Conservation (phyloP, 306 rosid genomes). For the Delonix regia region DNA sequence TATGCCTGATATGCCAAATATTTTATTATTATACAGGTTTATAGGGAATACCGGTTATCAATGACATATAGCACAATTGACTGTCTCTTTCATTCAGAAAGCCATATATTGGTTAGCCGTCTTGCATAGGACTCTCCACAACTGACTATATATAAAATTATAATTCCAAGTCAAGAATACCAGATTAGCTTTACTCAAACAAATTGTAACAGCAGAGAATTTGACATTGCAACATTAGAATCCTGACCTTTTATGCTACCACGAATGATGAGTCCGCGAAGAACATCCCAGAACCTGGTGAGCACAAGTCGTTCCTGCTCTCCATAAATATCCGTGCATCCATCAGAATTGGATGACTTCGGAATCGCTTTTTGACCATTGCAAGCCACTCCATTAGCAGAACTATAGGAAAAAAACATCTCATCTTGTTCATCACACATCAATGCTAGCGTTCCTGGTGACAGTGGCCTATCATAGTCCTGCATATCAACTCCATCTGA, state of each 20-base stretch:
- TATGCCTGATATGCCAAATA: too few relatives aligned
- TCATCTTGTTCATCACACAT: slow-evolving; percentile 77
- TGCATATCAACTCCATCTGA: slow-evolving; percentile 45
- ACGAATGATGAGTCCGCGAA: slow-evolving; percentile 55
- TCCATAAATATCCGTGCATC: slow-evolving; percentile 46
- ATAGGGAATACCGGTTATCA: too few relatives aligned
- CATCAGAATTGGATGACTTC: slow-evolving; percentile 48
- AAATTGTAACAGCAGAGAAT: slow-evolving; percentile 5
- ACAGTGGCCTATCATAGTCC: slow-evolving; percentile 51
- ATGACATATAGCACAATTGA: too few relatives aligned
- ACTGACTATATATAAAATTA: slow-evolving; percentile 27
- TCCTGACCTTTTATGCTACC: slow-evolving; percentile 69
- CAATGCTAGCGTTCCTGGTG: slow-evolving; percentile 76
- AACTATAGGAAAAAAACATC: slow-evolving; percentile 48
- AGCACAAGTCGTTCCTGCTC: slow-evolving; percentile 72
- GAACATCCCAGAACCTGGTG: slow-evolving; percentile 62
- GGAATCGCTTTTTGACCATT: slow-evolving; percentile 39
- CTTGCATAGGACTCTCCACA: slow-evolving; percentile 23
- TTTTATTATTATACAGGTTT: too few relatives aligned
- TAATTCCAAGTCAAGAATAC: slow-evolving; percentile 11
- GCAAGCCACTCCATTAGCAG: slow-evolving; percentile 39
- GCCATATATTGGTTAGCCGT: neutral
- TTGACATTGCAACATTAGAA: slow-evolving; percentile 3
- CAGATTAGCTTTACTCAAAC: slow-evolving; percentile 10
- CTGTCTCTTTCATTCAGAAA: slow-evolving; percentile 7